A percentile compares a stretch with the other conserved stretches of the same genome.
Evolutionary conservation across 2,329 filamentous ascomycete genomes (phyloP).

Genomic region (Fusarium sp.): DNA sequence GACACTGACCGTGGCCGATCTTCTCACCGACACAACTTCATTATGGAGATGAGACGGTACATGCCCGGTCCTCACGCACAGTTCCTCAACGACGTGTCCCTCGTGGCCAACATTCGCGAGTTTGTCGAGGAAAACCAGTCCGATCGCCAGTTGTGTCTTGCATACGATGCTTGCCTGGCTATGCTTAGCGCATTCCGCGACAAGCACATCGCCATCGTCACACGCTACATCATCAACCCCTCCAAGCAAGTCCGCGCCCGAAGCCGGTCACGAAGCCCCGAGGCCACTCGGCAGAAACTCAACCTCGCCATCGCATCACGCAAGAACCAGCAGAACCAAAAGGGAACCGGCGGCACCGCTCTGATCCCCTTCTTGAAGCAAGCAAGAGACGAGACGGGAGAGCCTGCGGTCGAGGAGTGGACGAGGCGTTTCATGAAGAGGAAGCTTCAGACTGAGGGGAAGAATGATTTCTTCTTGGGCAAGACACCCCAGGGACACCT

Average conservation of each 20-base stretch:
- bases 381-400: slow-evolving; percentile 93
- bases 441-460: slow-evolving; percentile 59
- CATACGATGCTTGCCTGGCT: slow-evolving; percentile 90
- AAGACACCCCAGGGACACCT: slow-evolving; percentile 58
- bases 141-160: slow-evolving; percentile 76
- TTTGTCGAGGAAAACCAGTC: slow-evolving; percentile 75
- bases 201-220: slow-evolving; percentile 96
- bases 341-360: slow-evolving; percentile 92
- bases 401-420: slow-evolving; percentile 82
- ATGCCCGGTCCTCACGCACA: slow-evolving; percentile 95
- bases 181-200: slow-evolving; percentile 79
- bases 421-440: slow-evolving; percentile 67
- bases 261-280: slow-evolving; percentile 68
- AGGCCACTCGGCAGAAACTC: slow-evolving; percentile 58
- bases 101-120: slow-evolving; percentile 86
- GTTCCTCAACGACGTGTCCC: slow-evolving; percentile 83
- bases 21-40: slow-evolving; percentile 77
- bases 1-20: slow-evolving; percentile 57
- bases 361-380: slow-evolving; percentile 97
- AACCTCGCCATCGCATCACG: slow-evolving; percentile 73
- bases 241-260: slow-evolving; percentile 78
- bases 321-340: slow-evolving; percentile 69
- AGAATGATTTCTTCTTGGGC: slow-evolving; percentile 67
- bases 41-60: slow-evolving; percentile 95
- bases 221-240: slow-evolving; percentile 92